phyloP scores from a whole-genome alignment of 2,329 filamentous ascomycete species.

The Exophiala oligosperma region DNA sequence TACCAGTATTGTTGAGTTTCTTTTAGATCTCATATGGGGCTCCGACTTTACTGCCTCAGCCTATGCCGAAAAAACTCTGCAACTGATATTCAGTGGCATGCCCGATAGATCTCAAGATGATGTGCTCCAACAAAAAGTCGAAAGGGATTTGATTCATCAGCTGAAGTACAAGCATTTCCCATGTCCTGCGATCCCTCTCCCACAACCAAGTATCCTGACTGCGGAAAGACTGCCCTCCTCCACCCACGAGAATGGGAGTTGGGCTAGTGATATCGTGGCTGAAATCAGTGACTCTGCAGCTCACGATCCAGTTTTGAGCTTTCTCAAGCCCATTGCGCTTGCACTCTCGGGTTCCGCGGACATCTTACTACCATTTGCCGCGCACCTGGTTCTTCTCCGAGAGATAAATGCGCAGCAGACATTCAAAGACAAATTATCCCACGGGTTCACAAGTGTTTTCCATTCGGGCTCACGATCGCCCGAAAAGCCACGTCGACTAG shows the following conservation, averaged over 20 bases:
- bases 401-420: slow-evolving; percentile 59
- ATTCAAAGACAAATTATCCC: slow-evolving; percentile 65
- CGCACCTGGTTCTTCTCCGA: slow-evolving; percentile 74
- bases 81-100: slow-evolving; percentile 42
- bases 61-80: slow-evolving; percentile 46
- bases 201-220: background rate
- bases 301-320: slow-evolving; percentile 67
- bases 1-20: slow-evolving; percentile 19
- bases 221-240: background rate
- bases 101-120: slow-evolving; percentile 32
- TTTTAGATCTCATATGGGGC: slow-evolving; percentile 19
- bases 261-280: slow-evolving; percentile 64
- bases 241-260: slow-evolving; percentile 37
- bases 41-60: slow-evolving; percentile 14
- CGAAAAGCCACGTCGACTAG: slow-evolving; percentile 66
- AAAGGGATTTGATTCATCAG: slow-evolving; percentile 39
- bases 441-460: slow-evolving; percentile 59
- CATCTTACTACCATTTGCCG: slow-evolving; percentile 75
- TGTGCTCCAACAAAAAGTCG: slow-evolving; percentile 39
- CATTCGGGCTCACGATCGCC: slow-evolving; percentile 32
- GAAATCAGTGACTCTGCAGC: slow-evolving; percentile 61
- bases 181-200: slow-evolving; percentile 35
- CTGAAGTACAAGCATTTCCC: slow-evolving; percentile 45
- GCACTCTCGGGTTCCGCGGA: slow-evolving; percentile 69
- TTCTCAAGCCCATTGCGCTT: slow-evolving; percentile 65